Evolutionary conservation across 176 grass and related monocot genomes (phyloP).

Genomic region (Calamus simplicifolius): DNA sequence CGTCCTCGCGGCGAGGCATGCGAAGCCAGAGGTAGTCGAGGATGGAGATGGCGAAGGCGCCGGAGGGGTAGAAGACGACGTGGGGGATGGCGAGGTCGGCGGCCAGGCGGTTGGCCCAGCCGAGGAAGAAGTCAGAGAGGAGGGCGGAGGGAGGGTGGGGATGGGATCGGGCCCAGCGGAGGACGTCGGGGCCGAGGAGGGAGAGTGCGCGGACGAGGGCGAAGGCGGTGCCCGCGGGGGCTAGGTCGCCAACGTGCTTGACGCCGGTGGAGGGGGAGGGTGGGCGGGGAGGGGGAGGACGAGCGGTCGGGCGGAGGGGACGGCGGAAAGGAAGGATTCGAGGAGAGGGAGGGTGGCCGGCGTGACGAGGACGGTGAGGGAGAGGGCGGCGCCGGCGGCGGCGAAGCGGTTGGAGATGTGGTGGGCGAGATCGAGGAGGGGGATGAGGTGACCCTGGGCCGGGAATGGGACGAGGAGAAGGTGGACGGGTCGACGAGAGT

Average conservation of each 20-base stretch:
- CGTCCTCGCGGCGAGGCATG: background rate
- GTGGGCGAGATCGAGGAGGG: constrained; percentile 5
- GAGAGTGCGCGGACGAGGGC: constrained; percentile 1
- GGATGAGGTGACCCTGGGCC: constrained; percentile 29
- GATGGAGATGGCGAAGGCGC: background rate
- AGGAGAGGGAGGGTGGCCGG: constrained; percentile 1
- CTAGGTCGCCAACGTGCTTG: background rate
- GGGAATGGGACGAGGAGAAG: constrained; percentile 26
- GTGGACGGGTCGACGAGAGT: constrained; percentile 6
- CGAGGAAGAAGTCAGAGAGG: constrained; percentile 42
- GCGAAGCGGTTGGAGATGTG: constrained; percentile 11
- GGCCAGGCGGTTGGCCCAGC: constrained; percentile 26
- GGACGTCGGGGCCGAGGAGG: constrained; percentile 20
- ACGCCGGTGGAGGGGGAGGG: constrained; percentile 8
- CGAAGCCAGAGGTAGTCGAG: background rate
- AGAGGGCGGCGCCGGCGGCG: background rate
- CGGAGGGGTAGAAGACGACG: constrained; percentile 11
- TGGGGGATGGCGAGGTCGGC: constrained; percentile 26
- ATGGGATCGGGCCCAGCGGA: constrained; percentile 29
- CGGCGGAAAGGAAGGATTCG: background rate
- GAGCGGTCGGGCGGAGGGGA: background rate
- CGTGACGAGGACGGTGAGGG: constrained; percentile 1
- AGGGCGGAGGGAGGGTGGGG: constrained; percentile 9
- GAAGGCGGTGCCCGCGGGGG: background rate
- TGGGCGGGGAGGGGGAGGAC: constrained; percentile 12